phyloP scores from a whole-genome alignment of 495 filamentous ascomycete genomes.

The Entonaema liquescens region DNA sequence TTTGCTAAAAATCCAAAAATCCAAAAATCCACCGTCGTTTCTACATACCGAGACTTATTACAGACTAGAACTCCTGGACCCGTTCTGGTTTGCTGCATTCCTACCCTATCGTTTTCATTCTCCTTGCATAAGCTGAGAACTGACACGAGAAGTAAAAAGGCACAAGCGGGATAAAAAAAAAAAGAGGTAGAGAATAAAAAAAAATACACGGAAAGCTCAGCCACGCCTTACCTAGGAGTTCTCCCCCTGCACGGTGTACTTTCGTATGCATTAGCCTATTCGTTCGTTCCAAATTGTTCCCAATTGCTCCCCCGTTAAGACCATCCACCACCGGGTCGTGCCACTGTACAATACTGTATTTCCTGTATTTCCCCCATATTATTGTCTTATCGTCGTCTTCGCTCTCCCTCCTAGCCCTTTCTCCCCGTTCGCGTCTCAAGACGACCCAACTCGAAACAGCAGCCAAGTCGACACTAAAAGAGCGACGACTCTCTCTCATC shows the following conservation, averaged over 20 bases:
- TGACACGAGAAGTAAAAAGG: constrained; percentile 18
- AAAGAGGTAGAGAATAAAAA: constrained; percentile 13
- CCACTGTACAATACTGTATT: constrained; percentile 29
- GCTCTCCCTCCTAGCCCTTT: constrained; percentile 18
- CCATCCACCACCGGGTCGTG: too few species aligned
- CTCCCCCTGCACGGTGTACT: constrained; percentile 23
- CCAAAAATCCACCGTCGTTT: constrained; percentile 1
- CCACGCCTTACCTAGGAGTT: constrained; percentile 33
- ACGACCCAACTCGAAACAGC: constrained; percentile 38
- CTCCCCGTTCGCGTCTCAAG: constrained; percentile 39
- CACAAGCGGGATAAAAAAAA: constrained; percentile 33
- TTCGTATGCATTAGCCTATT: constrained; percentile 43
- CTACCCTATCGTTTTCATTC: constrained; percentile 38
- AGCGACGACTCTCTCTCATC: constrained; percentile 28
- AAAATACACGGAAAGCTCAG: constrained; percentile 31
- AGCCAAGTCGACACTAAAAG: constrained; percentile 30
- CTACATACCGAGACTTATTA: constrained; percentile 22
- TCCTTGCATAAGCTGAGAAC: constrained; percentile 32
- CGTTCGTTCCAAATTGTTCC: constrained; percentile 20
- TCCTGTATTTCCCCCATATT: constrained; percentile 17
- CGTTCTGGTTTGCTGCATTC: constrained; percentile 34
- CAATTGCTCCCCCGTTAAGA: constrained; percentile 24
- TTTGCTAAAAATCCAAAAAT: constrained; percentile 10
- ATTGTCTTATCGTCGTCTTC: constrained; percentile 17
- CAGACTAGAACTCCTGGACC: constrained; percentile 27